These are phyloP conservation scores for Trichoderma koningiopsis DNA, from an alignment of 2,329 filamentous ascomycete species.

Conservation along the genomic window DNA sequence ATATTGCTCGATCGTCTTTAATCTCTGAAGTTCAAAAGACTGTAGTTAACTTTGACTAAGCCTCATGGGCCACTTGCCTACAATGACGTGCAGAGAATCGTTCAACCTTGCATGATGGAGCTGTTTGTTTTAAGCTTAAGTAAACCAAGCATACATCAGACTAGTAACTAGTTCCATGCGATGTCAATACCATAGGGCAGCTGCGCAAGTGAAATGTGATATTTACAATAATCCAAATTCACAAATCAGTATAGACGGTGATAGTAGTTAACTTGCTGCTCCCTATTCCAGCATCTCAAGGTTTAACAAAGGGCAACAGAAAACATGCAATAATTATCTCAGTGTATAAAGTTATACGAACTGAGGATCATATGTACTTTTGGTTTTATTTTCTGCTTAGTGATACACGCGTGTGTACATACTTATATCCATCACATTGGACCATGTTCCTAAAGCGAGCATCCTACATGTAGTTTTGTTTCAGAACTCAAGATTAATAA, in stretches of 20 bases:
- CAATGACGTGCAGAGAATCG: not conserved
- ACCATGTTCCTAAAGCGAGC: not conserved
- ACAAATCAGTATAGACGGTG: not conserved
- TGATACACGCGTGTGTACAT: not conserved
- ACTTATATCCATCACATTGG: not conserved
- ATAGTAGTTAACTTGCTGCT: not conserved
- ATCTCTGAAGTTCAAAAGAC: not conserved
- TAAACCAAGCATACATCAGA: too few relatives aligned
- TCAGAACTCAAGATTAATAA: not conserved
- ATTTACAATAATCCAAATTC: not conserved
- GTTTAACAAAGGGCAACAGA: not conserved
- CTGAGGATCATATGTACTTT: not conserved
- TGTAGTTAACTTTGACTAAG: not conserved
- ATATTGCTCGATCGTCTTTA: not conserved
- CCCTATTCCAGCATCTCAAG: not conserved
- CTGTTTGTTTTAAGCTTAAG: not conserved
- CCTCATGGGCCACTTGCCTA: not conserved
- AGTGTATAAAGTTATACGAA: not conserved
- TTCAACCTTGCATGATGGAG: not conserved
- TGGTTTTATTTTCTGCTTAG: not conserved
- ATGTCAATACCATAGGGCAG: not conserved
- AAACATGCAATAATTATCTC: not conserved
- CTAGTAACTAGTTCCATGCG: not conserved
- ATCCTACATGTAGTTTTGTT: not conserved
- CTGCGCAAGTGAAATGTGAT: not conserved